Evolutionary conservation across 225 moss, liverwort and hornwort genomes (phyloP).

Genomic region (Pleurozium schreberi): DNA sequence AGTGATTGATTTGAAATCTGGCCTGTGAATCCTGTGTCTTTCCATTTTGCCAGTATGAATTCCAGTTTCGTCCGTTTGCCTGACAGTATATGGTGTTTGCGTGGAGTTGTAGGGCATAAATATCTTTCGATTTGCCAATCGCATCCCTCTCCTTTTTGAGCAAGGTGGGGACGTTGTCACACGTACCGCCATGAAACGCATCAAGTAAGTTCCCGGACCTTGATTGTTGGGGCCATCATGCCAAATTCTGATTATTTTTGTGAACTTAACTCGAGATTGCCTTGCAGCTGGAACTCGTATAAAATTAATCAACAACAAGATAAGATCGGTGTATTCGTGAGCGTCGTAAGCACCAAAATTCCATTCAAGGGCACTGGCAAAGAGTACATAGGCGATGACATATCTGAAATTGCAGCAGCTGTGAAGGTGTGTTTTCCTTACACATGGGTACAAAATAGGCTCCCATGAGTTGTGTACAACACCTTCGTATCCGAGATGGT

Average conservation of each 20-base stretch:
- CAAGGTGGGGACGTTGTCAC: constrained; percentile 95
- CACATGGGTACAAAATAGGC: background rate
- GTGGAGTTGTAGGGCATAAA: constrained; percentile 62
- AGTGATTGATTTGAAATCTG: background rate
- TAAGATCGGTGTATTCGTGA: constrained; percentile 94
- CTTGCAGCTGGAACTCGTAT: constrained; percentile 81
- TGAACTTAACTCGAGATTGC: background rate
- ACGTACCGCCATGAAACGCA: constrained; percentile 90
- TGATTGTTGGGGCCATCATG: background rate
- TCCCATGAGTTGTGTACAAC: background rate
- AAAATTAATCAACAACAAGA: constrained; percentile 97
- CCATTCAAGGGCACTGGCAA: constrained; percentile 99
- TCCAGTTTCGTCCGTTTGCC: background rate
- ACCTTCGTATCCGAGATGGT: background rate
- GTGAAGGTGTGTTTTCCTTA: constrained; percentile 50
- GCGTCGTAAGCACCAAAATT: constrained; percentile 95
- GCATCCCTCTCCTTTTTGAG: constrained; percentile 92
- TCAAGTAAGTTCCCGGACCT: constrained; percentile 51
- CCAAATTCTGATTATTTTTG: background rate
- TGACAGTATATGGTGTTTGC: background rate
- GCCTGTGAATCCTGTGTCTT: background rate
- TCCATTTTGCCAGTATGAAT: background rate
- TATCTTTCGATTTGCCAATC: constrained; percentile 93
- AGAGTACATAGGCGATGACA: constrained; percentile 96
- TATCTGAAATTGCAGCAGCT: constrained; percentile 78